Evolutionary conservation across 1,284 basidiomycete genomes (phyloP), one percentile per base, ranked within the genome.

Genomic region (Ceratobasidium sp.): DNA sequence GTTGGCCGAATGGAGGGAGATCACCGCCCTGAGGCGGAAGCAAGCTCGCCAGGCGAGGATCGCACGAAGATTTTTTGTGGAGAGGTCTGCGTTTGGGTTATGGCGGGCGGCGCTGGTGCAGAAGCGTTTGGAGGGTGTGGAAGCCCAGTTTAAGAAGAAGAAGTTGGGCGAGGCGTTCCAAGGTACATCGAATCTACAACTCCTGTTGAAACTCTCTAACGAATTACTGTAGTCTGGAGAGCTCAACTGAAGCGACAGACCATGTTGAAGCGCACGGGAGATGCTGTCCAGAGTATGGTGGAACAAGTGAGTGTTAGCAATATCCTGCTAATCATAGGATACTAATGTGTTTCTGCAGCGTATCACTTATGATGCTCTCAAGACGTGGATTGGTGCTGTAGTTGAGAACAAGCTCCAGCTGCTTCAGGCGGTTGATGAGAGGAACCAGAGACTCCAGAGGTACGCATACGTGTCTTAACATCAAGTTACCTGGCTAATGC

Each of bases 321-420:
- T 16, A 32, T 50, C 30, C 9, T 41, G 16, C 23, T 16, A n/a
- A 28, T 18, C 18, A n/a, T 1, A n/a, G 47, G 61, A 59, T 23
- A 55, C 55, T 73, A 43, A 30, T 38, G 30, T 23, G 23, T n/a
- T 21, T 57, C 52, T 44, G 47, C 76, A 93, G 91, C 86, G 88
- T 49, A 80, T 88, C 55, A 77, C 88, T 76, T 79, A 80, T 13
- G 78, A 80, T 55, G 78, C 84, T 1, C 79, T 93, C 67, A 80
- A 80, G 28, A 81, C 79, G 43, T 94, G 92, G 92, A 91, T 88
- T 16, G 87, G 88, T 76, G 85, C 87, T 1, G 89, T 92, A 3
- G 89, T 92, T 73, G 87, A 88, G 57, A 79, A 91, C 71, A 94
- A 92, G 78, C 84, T 88, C 69, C 86, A 88, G 54, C 91, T 92